Percentiles rank a stretch among this genome's conserved stretches.
Conservation (phyloP, 306 rosid species). For the Malus domestica region DNA sequence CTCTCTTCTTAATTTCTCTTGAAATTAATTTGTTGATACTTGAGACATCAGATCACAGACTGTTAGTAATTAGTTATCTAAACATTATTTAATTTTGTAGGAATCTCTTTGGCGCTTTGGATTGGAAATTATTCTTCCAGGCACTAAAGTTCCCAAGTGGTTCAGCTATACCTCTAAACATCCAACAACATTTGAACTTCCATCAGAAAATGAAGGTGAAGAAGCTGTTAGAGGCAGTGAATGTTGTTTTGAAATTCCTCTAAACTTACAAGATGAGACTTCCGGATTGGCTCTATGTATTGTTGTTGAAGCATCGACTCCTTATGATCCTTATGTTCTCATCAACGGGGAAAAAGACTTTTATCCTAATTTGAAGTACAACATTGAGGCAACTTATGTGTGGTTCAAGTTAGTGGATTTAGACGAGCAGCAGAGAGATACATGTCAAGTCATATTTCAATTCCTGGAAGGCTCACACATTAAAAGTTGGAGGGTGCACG, state of each 20-base stretch:
- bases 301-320: background rate
- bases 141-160: background rate
- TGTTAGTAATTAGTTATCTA: too few relatives aligned
- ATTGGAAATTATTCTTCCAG: background rate
- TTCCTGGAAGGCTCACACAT: too few relatives aligned
- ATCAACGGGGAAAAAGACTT: background rate
- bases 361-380: rapidly evolving
- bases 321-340: background rate
- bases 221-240: background rate
- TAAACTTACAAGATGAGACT: background rate
- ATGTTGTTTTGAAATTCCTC: background rate
- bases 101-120: background rate
- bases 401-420: too few relatives aligned
- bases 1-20: background rate
- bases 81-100: background rate
- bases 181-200: background rate
- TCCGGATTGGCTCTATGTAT: background rate
- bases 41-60: too few relatives aligned
- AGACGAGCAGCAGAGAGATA: too few relatives aligned
- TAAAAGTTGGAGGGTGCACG: too few relatives aligned
- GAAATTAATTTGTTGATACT: too few relatives aligned
- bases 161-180: too few relatives aligned
- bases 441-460: too few relatives aligned
- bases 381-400: background rate
- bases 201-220: background rate